Evolutionary conservation across 768 basidiomycete genomes (phyloP), one percentile per base, ranked within the genome.

Genomic region (Tulasnella sp.): DNA sequence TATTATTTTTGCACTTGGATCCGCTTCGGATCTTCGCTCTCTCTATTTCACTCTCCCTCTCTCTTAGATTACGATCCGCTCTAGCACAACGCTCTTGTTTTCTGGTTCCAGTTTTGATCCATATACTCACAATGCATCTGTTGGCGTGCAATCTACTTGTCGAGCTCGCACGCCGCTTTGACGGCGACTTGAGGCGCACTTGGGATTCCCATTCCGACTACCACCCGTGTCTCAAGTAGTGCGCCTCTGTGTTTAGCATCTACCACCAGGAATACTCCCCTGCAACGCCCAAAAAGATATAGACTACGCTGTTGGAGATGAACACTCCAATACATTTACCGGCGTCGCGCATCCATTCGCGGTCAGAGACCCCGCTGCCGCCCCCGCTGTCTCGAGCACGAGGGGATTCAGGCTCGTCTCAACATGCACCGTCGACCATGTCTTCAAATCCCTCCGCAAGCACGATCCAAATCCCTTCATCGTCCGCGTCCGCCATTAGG

Each of bases 391-490:
- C 46, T n/a, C 42, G 80, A 37, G n/a, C 20, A n/a, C 37, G 73
- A 46, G 72, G 72, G 40, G 72, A 81, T 41, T 76, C 73, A 28
- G 64, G 77, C 12, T 72, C 64, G 73, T 72, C 75, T 42, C 41
- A 44, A 76, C 69, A 50, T 69, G 54, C 60, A 40, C 37, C 40
- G 46, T 37, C 42, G 80, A 41, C 50, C 75, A 31, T 72, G 28
- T 50, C 60, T 50, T 69, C 82, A 42, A 37, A 60, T 28, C 50
- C 75, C 41, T 81, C 78, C 31, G 42, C 46, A 24, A 76, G 60
- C 75, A 37, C 87, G 87, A 4, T 50, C 41, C 72, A 58, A 54
- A 46, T 80, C 1, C 79, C 81, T 12, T 28, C 31, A 9, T 50
- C 72, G 18, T 40, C 77, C 22, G 40, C 50, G 28, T 76, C 76